A percentile compares a stretch with the other conserved stretches of the same genome.
Conservation (phyloP, 257 asterid genomes). For the Fraxinus excelsior region DNA sequence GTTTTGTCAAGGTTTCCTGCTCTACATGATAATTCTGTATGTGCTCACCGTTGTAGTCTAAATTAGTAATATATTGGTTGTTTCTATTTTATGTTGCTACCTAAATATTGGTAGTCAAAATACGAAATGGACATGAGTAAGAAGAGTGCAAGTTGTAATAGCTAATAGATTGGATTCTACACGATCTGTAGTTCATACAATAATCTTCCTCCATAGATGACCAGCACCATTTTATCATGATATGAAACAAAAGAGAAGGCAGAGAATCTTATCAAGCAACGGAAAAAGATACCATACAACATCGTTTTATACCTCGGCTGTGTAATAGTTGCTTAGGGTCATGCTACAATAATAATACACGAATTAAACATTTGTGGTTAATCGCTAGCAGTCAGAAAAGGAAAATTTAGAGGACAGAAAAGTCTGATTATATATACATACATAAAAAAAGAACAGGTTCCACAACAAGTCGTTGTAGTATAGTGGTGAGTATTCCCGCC, state of each 20-base stretch:
- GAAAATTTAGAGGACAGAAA: no score
- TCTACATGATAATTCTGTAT: background rate
- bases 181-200: background rate
- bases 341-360: background rate
- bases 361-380: no score
- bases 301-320: no score
- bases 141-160: background rate
- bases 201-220: background rate
- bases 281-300: no score
- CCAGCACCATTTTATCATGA: background rate
- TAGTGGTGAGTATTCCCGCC: slow-evolving; percentile 98
- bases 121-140: background rate
- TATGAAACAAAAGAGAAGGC: background rate
- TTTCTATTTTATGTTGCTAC: no score
- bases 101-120: no score
- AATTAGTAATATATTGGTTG: no score
- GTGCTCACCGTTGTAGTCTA: no score
- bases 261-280: background rate
- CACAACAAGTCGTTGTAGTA: slow-evolving; percentile 68
- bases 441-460: no score
- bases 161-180: background rate
- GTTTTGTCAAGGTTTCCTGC: background rate
- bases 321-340: background rate
- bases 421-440: no score
- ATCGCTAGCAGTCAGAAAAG: no score